These are phyloP conservation scores for Kwoniella dendrophila DNA, from an alignment of 768 basidiomycete species.

Conservation along the genomic window DNA sequence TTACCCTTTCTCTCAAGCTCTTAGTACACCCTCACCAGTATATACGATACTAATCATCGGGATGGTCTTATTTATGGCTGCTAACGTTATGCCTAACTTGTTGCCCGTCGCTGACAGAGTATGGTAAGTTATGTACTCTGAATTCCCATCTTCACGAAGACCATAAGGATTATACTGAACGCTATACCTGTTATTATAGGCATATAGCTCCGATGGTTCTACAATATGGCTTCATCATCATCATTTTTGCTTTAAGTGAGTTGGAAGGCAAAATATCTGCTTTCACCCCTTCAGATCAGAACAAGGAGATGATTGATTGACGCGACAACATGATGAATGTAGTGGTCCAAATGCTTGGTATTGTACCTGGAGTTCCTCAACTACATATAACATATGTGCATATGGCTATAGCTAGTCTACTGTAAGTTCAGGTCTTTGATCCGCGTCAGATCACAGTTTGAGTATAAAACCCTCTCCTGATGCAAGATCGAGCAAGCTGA, in stretches of 20 bases:
- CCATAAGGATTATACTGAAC: not conserved
- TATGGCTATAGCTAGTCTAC: conserved; percentile 41
- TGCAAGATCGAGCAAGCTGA: too few species aligned
- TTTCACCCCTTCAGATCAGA: too few species aligned
- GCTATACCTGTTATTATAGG: conserved; percentile 11
- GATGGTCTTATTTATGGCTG: conserved; percentile 44
- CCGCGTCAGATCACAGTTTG: not conserved
- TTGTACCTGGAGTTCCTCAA: conserved; percentile 41
- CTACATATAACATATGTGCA: conserved; percentile 52
- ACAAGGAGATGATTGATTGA: not conserved
- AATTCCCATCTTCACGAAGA: not conserved
- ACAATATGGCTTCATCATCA: conserved; percentile 42
- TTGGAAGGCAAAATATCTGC: not conserved
- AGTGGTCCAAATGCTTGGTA: conserved; percentile 35
- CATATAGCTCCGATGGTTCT: conserved; percentile 39
- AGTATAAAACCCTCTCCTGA: too few species aligned
- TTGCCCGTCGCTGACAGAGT: conserved; percentile 35
- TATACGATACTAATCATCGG: conserved; percentile 45
- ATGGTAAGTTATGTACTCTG: conserved; percentile 20
- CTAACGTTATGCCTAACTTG: conserved; percentile 39
- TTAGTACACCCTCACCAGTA: conserved; percentile 29
- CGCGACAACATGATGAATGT: not conserved
- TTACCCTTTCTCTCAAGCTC: conserved; percentile 2
- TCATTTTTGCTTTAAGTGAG: conserved; percentile 44
- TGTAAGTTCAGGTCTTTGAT: conserved; percentile 27